A percentile compares a stretch with the other conserved stretches of the same genome.
Conservation (phyloP, 169 alveolate species). For the Cryptosporidium muris region DNA sequence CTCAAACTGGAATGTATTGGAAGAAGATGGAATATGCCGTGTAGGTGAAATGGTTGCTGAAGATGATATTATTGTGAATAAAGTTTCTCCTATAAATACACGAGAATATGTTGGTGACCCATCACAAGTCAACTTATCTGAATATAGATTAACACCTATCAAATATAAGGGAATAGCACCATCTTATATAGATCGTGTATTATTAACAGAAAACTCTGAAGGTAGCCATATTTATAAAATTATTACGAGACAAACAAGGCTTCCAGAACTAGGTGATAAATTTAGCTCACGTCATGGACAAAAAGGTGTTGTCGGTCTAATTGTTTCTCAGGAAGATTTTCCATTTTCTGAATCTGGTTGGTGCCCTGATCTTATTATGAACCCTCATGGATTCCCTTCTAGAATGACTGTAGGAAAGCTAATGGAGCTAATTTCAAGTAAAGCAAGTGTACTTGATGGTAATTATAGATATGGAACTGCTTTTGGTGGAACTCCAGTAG, state of each 20-base stretch:
- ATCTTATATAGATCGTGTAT: slow-evolving; percentile 93
- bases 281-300: slow-evolving; percentile 99
- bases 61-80: slow-evolving; percentile 91
- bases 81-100: slow-evolving; percentile 81
- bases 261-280: slow-evolving; percentile 99
- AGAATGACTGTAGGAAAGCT: slow-evolving; percentile 99
- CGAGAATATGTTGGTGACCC: slow-evolving; percentile 77
- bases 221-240: slow-evolving; percentile 90
- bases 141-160: slow-evolving; percentile 72
- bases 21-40: slow-evolving; percentile 92
- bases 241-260: slow-evolving; percentile 91
- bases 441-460: slow-evolving; percentile 96
- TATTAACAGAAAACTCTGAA: slow-evolving; percentile 90
- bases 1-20: slow-evolving; percentile 75
- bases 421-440: slow-evolving; percentile 95
- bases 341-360: slow-evolving; percentile 99
- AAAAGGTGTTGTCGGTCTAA: slow-evolving; percentile 99
- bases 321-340: slow-evolving; percentile 96
- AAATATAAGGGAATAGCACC: slow-evolving; percentile 87
- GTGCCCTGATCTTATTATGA: slow-evolving; percentile 99
- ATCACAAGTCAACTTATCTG: slow-evolving; percentile 71
- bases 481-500: slow-evolving; percentile 93
- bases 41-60: slow-evolving; percentile 89
- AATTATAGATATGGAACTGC: slow-evolving; percentile 97
- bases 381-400: slow-evolving; percentile 99